phyloP scores from a whole-genome alignment of 495 filamentous ascomycete genomes.

The Talaromyces adpressus region DNA sequence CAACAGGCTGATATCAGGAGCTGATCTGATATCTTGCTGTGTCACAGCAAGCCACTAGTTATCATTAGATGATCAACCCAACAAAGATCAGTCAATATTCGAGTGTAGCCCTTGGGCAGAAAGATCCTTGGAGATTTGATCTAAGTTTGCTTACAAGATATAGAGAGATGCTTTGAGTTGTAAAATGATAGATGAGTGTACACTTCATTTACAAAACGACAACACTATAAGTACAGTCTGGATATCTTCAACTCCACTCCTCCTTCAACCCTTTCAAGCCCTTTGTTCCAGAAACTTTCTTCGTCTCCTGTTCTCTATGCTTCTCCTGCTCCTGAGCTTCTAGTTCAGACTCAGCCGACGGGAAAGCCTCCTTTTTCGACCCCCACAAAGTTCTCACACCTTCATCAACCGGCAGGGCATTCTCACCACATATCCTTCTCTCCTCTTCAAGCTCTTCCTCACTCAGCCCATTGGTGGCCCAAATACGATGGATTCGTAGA shows the following conservation, averaged over 20 bases:
- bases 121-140: neutral
- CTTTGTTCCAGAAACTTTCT: neutral
- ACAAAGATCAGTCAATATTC: no score
- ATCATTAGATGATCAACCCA: neutral
- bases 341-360: neutral
- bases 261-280: constrained; percentile 6
- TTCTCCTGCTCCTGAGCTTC: neutral
- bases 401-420: constrained; percentile 37
- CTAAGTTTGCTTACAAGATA: no score
- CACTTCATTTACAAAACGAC: neutral
- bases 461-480: constrained; percentile 54
- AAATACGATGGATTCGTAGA: constrained; percentile 74
- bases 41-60: neutral
- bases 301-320: neutral
- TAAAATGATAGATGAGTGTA: neutral
- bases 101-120: no score
- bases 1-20: neutral
- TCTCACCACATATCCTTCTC: constrained; percentile 32
- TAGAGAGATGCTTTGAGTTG: neutral
- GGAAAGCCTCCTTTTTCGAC: constrained; percentile 5
- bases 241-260: neutral
- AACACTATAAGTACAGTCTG: neutral
- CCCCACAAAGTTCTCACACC: constrained; percentile 29
- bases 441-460: constrained; percentile 35
- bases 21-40: neutral